These are phyloP conservation scores for Acacia acuminata DNA, from an alignment of 306 rosid genomes.

Conservation along the genomic window DNA sequence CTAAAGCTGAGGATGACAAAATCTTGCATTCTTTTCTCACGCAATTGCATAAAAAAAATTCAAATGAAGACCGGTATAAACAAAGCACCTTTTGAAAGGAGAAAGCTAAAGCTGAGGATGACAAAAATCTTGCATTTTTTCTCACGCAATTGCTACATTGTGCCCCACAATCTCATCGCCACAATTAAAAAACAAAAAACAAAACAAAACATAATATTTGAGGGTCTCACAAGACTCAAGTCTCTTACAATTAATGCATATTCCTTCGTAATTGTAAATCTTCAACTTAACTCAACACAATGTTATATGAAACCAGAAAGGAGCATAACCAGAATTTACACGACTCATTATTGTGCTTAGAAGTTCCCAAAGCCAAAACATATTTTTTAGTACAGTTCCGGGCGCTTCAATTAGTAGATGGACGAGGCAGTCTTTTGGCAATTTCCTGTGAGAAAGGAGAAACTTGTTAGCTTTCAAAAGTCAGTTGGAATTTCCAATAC, in stretches of 20 bases:
- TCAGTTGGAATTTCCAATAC: conserved; percentile 1
- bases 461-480: conserved; percentile 23
- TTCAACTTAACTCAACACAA: conserved; percentile 7
- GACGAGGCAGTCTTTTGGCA: conserved; percentile 59
- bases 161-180: not conserved
- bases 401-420: conserved; percentile 35
- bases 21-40: not conserved
- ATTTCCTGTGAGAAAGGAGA: conserved; percentile 40
- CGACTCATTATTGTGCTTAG: conserved; percentile 24
- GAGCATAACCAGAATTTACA: conserved; percentile 39
- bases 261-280: conserved; percentile 21
- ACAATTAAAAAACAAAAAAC: no score
- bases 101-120: not conserved
- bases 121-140: not conserved
- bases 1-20: not conserved
- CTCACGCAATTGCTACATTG: not conserved
- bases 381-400: conserved; percentile 13
- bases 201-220: not conserved
- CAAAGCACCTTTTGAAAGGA: not conserved
- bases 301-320: not conserved
- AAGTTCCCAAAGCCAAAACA: conserved; percentile 35
- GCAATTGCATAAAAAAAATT: not conserved
- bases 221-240: conserved; percentile 28
- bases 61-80: no score
- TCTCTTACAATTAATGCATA: conserved; percentile 7